Conservation (phyloP, 2,329 filamentous ascomycete species). For the Microsporum ferrugineum region DNA sequence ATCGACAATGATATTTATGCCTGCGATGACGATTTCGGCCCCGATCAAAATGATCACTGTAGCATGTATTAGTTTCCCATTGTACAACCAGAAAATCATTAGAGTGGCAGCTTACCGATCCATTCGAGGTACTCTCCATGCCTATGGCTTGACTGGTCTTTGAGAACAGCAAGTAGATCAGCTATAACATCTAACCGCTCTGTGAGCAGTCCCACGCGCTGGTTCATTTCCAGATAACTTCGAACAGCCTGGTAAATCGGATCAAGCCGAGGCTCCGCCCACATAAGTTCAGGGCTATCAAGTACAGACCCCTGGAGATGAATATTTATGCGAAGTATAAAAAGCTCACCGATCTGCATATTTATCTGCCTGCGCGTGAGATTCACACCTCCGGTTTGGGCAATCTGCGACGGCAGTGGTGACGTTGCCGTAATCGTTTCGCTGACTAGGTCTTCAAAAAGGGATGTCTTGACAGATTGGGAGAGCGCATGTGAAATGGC, state of each 20-base stretch:
- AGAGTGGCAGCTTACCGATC: constrained; percentile 55
- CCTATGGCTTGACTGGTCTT: constrained; percentile 88
- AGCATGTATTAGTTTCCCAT: constrained; percentile 12
- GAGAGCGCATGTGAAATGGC: constrained; percentile 92
- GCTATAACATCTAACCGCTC: constrained; percentile 88
- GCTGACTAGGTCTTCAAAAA: constrained; percentile 91
- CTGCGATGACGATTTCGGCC: constrained; percentile 84
- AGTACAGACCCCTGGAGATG: constrained; percentile 94
- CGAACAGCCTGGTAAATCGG: constrained; percentile 92
- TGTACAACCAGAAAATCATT: constrained; percentile 12
- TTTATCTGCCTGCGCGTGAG: constrained; percentile 86
- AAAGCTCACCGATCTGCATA: constrained; percentile 98
- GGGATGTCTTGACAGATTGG: constrained; percentile 93
- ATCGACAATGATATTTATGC: constrained; percentile 90
- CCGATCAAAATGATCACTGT: constrained; percentile 89
- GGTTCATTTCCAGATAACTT: constrained; percentile 96
- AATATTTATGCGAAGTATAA: constrained; percentile 95
- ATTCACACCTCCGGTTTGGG: constrained; percentile 80
- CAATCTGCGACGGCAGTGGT: constrained; percentile 85
- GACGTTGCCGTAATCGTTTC: constrained; percentile 89
- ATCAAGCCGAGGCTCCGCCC: constrained; percentile 93
- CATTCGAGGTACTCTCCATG: constrained; percentile 83
- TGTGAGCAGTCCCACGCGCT: constrained; percentile 77
- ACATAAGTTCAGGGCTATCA: constrained; percentile 94
- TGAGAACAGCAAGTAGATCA: constrained; percentile 81